These are phyloP conservation scores for Protostelium mycophagum DNA, from an alignment of 78 protist species.

Conservation along the genomic window DNA sequence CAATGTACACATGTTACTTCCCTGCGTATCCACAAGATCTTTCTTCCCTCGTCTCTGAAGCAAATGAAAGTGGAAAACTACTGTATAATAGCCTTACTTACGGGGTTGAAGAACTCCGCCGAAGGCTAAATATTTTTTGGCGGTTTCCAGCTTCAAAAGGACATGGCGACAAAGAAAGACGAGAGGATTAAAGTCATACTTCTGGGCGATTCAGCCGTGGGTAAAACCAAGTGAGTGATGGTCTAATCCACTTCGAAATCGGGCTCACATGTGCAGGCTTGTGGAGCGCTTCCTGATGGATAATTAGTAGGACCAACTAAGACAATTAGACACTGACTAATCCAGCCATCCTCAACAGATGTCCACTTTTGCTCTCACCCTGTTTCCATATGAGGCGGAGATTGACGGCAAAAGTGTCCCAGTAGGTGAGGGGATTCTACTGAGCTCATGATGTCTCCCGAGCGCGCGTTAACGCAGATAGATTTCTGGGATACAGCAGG, in stretches of 20 bases:
- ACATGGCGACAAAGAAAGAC: constrained; percentile 2
- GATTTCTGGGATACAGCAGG: constrained; percentile 77
- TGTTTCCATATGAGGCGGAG: constrained; percentile 5
- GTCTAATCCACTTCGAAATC: background rate
- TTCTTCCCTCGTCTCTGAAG: too few species aligned
- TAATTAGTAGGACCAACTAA: background rate
- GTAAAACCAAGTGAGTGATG: constrained; percentile 45
- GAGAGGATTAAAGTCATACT: constrained; percentile 20
- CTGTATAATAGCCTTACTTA: too few species aligned
- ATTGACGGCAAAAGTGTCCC: constrained; percentile 1
- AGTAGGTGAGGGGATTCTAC: constrained; percentile 3
- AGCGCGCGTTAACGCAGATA: background rate
- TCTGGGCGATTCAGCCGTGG: constrained; percentile 68
- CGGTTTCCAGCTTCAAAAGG: too few species aligned
- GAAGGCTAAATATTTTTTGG: too few species aligned
- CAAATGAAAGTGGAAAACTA: too few species aligned
- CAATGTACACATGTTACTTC: too few species aligned
- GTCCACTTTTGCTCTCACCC: constrained; percentile 54
- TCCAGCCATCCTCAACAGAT: constrained; percentile 28
- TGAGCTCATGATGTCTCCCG: background rate
- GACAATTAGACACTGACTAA: background rate
- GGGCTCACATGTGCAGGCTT: background rate
- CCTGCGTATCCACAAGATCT: too few species aligned
- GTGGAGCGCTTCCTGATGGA: constrained; percentile 64
- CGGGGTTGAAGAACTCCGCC: too few species aligned